Evolutionary conservation across 1,284 basidiomycete species (phyloP).

Genomic region (Ustilago curta): DNA sequence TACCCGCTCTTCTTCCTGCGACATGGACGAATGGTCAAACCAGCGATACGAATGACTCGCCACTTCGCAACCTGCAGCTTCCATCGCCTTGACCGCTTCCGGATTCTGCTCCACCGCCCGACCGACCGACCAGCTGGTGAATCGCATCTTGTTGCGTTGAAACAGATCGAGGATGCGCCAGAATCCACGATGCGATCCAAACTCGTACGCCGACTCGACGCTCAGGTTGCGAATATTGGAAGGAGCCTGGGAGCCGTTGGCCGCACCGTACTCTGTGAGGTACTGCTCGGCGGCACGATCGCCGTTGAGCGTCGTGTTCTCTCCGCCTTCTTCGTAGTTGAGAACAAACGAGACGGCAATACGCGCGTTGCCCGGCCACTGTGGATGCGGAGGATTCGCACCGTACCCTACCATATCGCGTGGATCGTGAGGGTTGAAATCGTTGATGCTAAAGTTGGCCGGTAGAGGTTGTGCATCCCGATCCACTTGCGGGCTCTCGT

Average conservation of each 20-base stretch:
- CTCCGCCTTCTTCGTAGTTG: conserved; percentile 71
- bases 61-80: conserved; percentile 69
- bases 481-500: conserved; percentile 43
- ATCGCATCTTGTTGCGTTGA: conserved; percentile 61
- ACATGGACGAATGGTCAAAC: conserved; percentile 67
- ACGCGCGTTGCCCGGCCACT: conserved; percentile 70
- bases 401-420: conserved; percentile 69
- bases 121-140: conserved; percentile 70
- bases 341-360: conserved; percentile 70
- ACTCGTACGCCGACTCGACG: conserved; percentile 70
- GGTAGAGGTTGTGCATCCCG: conserved; percentile 29
- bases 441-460: conserved; percentile 19
- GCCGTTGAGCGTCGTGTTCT: conserved; percentile 68
- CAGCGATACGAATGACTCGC: conserved; percentile 69
- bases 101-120: conserved; percentile 70
- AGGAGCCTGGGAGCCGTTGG: conserved; percentile 43
- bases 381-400: conserved; percentile 65
- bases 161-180: conserved; percentile 70
- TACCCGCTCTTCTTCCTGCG: conserved; percentile 64
- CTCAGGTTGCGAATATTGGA: conserved; percentile 65
- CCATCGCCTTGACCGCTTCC: conserved; percentile 62
- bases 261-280: conserved; percentile 67
- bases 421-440: conserved; percentile 49
- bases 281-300: conserved; percentile 64
- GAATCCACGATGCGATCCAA: conserved; percentile 70